phyloP scores from a whole-genome alignment of 441 rosid species.

The Erodium trifolium region DNA sequence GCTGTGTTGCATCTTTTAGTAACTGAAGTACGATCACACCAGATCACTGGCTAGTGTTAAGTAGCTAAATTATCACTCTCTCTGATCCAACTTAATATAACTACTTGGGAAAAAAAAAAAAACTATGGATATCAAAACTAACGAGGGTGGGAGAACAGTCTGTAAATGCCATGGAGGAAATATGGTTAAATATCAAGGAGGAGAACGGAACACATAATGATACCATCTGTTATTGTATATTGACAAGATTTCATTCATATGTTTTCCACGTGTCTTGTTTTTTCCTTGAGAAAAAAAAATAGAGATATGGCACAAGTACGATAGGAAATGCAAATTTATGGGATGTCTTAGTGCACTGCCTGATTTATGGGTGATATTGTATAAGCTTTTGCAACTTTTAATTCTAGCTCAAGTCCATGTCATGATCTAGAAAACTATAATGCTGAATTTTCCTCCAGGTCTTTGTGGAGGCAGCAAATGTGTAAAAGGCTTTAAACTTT shows the following conservation, averaged over 20 bases:
- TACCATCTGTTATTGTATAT: too few relatives aligned
- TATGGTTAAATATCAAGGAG: neutral
- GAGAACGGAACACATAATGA: too few relatives aligned
- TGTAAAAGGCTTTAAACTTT: neutral
- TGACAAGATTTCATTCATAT: neutral
- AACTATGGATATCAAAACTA: neutral
- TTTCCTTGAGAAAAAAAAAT: too few relatives aligned
- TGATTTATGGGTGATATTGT: neutral
- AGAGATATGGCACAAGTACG: neutral
- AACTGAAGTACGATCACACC: neutral
- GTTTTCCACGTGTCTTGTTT: neutral
- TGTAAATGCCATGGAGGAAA: neutral
- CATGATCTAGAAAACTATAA: neutral
- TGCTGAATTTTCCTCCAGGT: neutral
- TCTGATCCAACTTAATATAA: neutral
- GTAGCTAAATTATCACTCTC: neutral
- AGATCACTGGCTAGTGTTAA: neutral
- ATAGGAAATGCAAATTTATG: neutral
- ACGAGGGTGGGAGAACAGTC: neutral
- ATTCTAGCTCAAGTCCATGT: neutral
- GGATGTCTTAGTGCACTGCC: neutral
- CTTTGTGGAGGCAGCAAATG: neutral
- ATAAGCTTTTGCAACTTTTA: conserved; percentile 7
- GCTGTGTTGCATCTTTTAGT: neutral
- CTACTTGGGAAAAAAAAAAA: neutral